These are phyloP conservation scores for Globisporangium heterothallicum DNA, from an alignment of 352 stramenopile species.

Conservation along the genomic window DNA sequence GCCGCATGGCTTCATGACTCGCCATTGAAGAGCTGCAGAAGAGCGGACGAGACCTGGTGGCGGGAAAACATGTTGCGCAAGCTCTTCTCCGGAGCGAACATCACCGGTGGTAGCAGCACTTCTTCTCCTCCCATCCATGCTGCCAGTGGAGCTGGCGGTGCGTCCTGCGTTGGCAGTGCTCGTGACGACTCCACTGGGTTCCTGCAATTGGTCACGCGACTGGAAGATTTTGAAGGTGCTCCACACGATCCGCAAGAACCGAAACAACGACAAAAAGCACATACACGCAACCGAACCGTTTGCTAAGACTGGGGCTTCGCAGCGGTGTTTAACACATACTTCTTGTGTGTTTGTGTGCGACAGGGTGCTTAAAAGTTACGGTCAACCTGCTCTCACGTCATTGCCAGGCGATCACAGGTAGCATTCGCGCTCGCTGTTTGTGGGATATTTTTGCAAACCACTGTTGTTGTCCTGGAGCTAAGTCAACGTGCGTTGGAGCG, in stretches of 20 bases:
- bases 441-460: too few relatives aligned
- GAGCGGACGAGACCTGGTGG: too few relatives aligned
- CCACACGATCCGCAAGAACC: too few relatives aligned
- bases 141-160: background rate
- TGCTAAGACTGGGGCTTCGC: background rate
- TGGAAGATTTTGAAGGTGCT: slow-evolving; percentile 45
- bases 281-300: too few relatives aligned
- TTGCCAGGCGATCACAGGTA: slow-evolving; percentile 52
- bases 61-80: slow-evolving; percentile 39
- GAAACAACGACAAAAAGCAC: background rate
- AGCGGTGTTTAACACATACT: background rate
- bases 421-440: background rate
- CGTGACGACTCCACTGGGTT: slow-evolving; percentile 18
- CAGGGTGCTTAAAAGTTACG: slow-evolving; percentile 31
- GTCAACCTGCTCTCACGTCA: slow-evolving; percentile 47
- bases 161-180: background rate
- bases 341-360: background rate
- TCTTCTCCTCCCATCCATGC: background rate
- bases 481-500: background rate
- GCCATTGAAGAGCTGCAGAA: background rate
- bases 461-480: too few relatives aligned
- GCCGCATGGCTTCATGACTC: too few relatives aligned
- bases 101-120: background rate
- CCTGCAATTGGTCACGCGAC: slow-evolving; percentile 18
- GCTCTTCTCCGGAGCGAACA: slow-evolving; percentile 29